Percentiles rank a stretch among this genome's conserved stretches.
Evolutionary conservation across 176 grass and related monocot genomes (phyloP).

Genomic region (Aechmea fasciata): DNA sequence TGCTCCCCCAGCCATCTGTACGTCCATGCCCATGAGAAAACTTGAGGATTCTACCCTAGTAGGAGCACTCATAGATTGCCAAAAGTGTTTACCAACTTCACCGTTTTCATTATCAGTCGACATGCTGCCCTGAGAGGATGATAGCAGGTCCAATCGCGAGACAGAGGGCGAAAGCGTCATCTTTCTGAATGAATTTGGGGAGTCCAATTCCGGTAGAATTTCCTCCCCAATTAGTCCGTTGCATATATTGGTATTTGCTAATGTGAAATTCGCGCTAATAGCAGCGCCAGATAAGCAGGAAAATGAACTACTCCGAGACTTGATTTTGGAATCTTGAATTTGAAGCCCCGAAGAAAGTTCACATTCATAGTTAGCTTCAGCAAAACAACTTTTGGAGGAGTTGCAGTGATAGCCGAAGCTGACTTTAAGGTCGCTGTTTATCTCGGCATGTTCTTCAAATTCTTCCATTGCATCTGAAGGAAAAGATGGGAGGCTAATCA

Average conservation of each 20-base stretch:
- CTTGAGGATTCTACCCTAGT: slow-evolving; percentile 47
- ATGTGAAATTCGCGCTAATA: slow-evolving; percentile 91
- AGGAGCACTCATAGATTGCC: slow-evolving; percentile 52
- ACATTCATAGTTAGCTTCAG: slow-evolving; percentile 35
- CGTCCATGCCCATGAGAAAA: slow-evolving; percentile 70
- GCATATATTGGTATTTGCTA: slow-evolving; percentile 96
- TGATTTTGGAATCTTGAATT: slow-evolving; percentile 40
- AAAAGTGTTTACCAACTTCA: slow-evolving; percentile 50
- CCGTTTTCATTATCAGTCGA: slow-evolving; percentile 37
- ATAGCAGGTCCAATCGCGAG: slow-evolving; percentile 59
- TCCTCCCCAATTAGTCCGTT: slow-evolving; percentile 80
- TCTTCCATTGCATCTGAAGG: slow-evolving; percentile 7
- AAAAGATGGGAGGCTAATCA: background rate
- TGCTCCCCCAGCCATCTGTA: slow-evolving; percentile 90
- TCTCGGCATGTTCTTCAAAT: slow-evolving; percentile 3
- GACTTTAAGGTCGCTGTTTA: slow-evolving; percentile 13
- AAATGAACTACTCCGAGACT: slow-evolving; percentile 65
- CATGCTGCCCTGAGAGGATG: slow-evolving; percentile 40
- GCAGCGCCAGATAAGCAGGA: slow-evolving; percentile 94
- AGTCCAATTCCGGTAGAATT: slow-evolving; percentile 93
- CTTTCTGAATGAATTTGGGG: slow-evolving; percentile 88
- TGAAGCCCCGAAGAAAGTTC: slow-evolving; percentile 29
- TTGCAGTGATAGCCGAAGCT: slow-evolving; percentile 25
- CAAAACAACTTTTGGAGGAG: slow-evolving; percentile 17
- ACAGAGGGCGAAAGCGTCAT: slow-evolving; percentile 82